Base-by-base conservation (phyloP, 2,329 filamentous ascomycete genomes). In the Tolypocladium album region DNA sequence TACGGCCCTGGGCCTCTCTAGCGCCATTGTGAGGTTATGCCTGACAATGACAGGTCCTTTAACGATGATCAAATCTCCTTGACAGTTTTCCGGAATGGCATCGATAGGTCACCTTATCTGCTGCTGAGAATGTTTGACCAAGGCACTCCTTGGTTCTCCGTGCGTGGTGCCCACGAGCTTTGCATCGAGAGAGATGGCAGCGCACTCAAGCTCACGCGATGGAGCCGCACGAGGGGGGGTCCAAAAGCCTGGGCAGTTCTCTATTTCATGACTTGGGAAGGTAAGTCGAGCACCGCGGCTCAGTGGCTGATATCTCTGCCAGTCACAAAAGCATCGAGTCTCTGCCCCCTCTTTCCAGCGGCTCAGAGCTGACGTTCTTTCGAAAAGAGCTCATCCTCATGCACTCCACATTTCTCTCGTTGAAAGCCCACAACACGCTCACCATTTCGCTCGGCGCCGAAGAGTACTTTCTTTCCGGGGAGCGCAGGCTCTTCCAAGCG, bases 221-320 rank as follows among this genome's bases (percentile, higher is more conserved):
- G 82, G 81, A 82, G 78, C 65, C 63, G 66, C 0, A 68, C 68
- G 0, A 75, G 76, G 50, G 68, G 71, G 12, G 70, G 74, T 45
- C 69, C 75, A 59, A 84, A 79, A 64, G 66, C 75, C 1, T 87
- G 84, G 84, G 80, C 80, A 0, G 75, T 72, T 4, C 69, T 87
- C 7, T 80, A 75, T 61, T 86, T 86, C 62, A 70, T 79, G 60
- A 85, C 82, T 1, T 86, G 82, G 82, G 84, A 86, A 75, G 82
- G 83, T 83, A 65, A 60, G 75, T 57, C 27, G n/a, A 20, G 27
- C 22, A 52, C 50, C 42, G n/a, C 17, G 50, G 31, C 57, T 47
- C 45, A 17, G 24, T 13, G 22, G 12, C 40, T 39, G 20, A 36
- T 22, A 4, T 8, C 31, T 36, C 20, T 38, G 31, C 20, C 50